Evolutionary conservation across 2,329 filamentous ascomycete genomes (phyloP).

Genomic region (Purpureocillium takamizusanense): DNA sequence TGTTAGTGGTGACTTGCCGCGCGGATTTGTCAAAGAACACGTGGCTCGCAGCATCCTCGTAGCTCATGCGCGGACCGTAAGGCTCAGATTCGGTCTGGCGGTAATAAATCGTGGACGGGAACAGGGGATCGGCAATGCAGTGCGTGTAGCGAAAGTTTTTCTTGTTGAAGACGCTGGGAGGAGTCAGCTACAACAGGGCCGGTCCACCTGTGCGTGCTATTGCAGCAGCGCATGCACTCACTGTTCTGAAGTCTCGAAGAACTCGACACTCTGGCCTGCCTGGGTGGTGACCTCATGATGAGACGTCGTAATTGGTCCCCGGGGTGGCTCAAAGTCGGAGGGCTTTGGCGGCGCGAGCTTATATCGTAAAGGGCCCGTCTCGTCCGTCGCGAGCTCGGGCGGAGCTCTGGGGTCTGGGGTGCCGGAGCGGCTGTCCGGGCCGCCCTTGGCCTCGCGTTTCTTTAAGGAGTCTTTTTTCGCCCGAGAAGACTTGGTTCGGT

Average conservation of each 20-base stretch:
- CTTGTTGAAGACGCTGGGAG: slow-evolving; percentile 49
- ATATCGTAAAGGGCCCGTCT: slow-evolving; percentile 48
- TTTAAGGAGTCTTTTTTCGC: slow-evolving; percentile 59
- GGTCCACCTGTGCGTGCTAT: too few species aligned
- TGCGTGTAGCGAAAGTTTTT: slow-evolving; percentile 80
- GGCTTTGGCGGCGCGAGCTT: slow-evolving; percentile 55
- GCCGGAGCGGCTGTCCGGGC: slow-evolving; percentile 40
- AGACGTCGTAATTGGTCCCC: slow-evolving; percentile 46
- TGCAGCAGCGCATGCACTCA: slow-evolving; percentile 24
- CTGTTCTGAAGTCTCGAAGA: slow-evolving; percentile 58
- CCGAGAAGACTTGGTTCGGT: slow-evolving; percentile 30
- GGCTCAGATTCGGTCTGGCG: slow-evolving; percentile 81
- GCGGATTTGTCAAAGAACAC: slow-evolving; percentile 74
- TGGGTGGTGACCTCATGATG: slow-evolving; percentile 43
- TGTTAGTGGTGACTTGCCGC: slow-evolving; percentile 75
- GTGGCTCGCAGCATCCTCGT: slow-evolving; percentile 81
- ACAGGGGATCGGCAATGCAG: slow-evolving; percentile 81
- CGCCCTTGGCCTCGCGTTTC: slow-evolving; percentile 56
- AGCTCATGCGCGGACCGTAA: slow-evolving; percentile 76
- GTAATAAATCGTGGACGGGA: slow-evolving; percentile 82
- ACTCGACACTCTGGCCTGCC: slow-evolving; percentile 43
- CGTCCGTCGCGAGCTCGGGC: slow-evolving; percentile 16
- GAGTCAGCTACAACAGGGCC: too few species aligned
- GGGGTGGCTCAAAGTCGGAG: slow-evolving; percentile 51
- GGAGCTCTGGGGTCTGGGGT: slow-evolving; percentile 46